phyloP scores from a whole-genome alignment of 176 grass and related monocot species.

The Aegilops tauschii region DNA sequence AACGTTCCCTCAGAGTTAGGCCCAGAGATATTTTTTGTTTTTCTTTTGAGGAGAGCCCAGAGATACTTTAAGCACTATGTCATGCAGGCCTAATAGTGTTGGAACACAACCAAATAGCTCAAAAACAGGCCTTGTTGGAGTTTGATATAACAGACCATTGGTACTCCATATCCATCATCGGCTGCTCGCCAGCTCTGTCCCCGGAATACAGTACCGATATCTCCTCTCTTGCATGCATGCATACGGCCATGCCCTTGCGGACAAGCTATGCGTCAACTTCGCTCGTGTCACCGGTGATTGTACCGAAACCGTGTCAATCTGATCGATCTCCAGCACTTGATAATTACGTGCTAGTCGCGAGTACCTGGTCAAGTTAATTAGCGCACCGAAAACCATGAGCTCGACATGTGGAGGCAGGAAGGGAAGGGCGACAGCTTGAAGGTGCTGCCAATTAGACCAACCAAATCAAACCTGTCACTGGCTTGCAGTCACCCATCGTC shows the following conservation, averaged over 20 bases:
- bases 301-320: not conserved
- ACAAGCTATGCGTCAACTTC: not conserved
- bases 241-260: not conserved
- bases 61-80: no score
- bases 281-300: not conserved
- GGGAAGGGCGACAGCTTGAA: not conserved
- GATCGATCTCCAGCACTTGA: not conserved
- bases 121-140: no score
- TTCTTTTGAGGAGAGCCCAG: no score
- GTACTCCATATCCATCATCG: not conserved
- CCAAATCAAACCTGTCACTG: not conserved
- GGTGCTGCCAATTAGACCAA: not conserved
- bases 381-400: constrained; percentile 10
- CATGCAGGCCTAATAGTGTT: no score
- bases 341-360: not conserved
- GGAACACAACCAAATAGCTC: no score
- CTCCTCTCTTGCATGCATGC: not conserved
- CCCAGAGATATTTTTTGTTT: no score
- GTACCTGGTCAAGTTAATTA: constrained; percentile 31
- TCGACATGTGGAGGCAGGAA: constrained; percentile 32
- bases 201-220: not conserved
- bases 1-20: no score
- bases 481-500: not conserved
- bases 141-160: no score
- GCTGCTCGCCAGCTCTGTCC: not conserved